Conservation (phyloP, 2,329 filamentous ascomycete species). For the Calonectria crousiana region DNA sequence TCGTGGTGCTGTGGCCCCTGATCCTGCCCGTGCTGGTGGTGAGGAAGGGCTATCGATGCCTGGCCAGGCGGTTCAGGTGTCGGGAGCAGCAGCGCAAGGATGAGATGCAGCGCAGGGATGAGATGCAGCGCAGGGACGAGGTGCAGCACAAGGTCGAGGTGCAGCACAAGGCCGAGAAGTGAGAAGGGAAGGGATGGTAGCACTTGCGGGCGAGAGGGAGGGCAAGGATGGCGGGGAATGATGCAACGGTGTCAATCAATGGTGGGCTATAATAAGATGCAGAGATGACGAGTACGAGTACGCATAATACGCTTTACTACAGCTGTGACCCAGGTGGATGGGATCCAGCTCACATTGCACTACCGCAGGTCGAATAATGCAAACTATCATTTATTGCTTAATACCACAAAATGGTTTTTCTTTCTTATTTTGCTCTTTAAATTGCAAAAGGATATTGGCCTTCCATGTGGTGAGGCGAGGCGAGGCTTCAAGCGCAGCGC, state of each 20-base stretch:
- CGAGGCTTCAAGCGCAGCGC: neutral
- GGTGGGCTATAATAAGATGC: constrained; percentile 6
- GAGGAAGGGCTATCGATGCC: constrained; percentile 69
- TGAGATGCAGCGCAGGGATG: constrained; percentile 57
- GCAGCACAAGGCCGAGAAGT: constrained; percentile 51
- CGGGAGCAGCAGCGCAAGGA: constrained; percentile 55
- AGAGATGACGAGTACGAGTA: constrained; percentile 6
- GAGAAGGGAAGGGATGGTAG: neutral
- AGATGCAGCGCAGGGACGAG: constrained; percentile 52
- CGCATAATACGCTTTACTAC: neutral
- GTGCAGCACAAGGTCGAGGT: constrained; percentile 56
- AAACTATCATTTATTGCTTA: neutral
- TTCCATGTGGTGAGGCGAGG: neutral
- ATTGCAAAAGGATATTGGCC: neutral
- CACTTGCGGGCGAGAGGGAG: neutral
- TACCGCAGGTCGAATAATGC: neutral
- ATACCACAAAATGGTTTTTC: neutral
- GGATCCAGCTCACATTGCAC: neutral
- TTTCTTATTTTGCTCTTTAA: neutral
- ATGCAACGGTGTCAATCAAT: neutral
- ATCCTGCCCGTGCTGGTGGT: constrained; percentile 78
- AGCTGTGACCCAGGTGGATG: neutral
- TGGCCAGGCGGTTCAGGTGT: constrained; percentile 53
- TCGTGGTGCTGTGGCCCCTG: constrained; percentile 58
- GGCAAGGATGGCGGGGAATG: neutral